Evolutionary conservation across 1,284 basidiomycete species (phyloP).

Genomic region (Cryptococcus deneoformans): DNA sequence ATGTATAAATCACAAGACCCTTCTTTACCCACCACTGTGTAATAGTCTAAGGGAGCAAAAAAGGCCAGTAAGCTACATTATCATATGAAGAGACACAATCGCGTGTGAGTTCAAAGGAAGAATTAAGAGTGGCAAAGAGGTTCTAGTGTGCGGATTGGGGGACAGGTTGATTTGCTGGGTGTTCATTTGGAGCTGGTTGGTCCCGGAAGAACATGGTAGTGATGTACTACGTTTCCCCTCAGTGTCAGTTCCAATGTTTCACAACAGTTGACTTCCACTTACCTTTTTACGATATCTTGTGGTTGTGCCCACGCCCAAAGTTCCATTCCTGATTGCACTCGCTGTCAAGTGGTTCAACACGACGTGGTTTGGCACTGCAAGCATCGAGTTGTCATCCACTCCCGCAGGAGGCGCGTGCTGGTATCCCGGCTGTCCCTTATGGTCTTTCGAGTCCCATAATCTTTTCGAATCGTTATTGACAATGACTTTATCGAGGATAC

Average conservation of each 20-base stretch:
- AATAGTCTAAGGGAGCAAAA: too few species aligned
- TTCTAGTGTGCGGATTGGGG: too few species aligned
- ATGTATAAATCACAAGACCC: too few species aligned
- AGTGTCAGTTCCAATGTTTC: not conserved
- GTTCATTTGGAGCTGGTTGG: not conserved
- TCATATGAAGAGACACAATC: too few species aligned
- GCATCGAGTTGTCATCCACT: constrained; percentile 83
- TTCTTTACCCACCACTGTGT: too few species aligned
- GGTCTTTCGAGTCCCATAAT: constrained; percentile 24
- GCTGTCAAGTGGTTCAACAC: constrained; percentile 95
- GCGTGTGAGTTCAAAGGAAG: too few species aligned
- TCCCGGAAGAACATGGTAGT: constrained; percentile 60
- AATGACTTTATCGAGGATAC: constrained; percentile 92
- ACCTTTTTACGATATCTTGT: constrained; percentile 94
- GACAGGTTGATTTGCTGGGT: too few species aligned
- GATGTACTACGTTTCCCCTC: constrained; percentile 54
- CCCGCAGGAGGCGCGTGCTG: constrained; percentile 25
- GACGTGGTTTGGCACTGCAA: constrained; percentile 92
- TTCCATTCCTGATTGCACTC: constrained; percentile 91
- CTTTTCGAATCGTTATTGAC: constrained; percentile 62
- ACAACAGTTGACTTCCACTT: not conserved
- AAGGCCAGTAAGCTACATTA: too few species aligned
- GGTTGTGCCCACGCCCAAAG: constrained; percentile 89
- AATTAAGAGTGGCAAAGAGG: too few species aligned
- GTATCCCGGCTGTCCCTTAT: constrained; percentile 30